phyloP scores from a whole-genome alignment of 179 eudicot species.

The Spergularia azorica region DNA sequence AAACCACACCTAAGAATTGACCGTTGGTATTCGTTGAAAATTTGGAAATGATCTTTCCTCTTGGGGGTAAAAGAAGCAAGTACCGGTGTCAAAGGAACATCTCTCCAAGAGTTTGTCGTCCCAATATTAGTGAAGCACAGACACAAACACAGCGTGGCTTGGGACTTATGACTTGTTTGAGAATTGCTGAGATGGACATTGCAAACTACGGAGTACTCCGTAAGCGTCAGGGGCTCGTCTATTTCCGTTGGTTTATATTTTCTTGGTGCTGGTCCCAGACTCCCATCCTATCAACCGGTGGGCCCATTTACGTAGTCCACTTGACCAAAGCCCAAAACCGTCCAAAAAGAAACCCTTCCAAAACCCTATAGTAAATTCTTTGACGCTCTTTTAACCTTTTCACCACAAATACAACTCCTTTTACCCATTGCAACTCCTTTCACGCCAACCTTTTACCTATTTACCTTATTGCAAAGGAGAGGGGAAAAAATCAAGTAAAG shows the following conservation, averaged over 20 bases:
- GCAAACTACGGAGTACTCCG: neutral
- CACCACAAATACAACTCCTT: neutral
- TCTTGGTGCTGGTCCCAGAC: slow-evolving; percentile 14
- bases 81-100: neutral
- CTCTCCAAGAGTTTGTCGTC: neutral
- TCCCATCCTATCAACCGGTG: neutral
- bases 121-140: neutral
- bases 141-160: neutral
- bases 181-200: neutral
- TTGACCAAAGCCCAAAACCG: slow-evolving; percentile 3
- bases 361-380: neutral
- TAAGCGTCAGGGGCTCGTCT: slow-evolving; percentile 10
- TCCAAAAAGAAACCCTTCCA: slow-evolving; percentile 18
- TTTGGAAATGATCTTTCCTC: too few relatives aligned
- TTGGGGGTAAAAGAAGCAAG: neutral
- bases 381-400: neutral
- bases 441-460: too few relatives aligned
- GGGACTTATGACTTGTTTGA: neutral
- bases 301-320: neutral
- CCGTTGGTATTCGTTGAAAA: too few relatives aligned
- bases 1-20: too few relatives aligned
- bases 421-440: too few relatives aligned
- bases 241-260: slow-evolving; percentile 22
- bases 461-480: too few relatives aligned
- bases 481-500: too few relatives aligned